Conservation (phyloP, 768 basidiomycete species). For the Pleurotus tuber-regium region DNA sequence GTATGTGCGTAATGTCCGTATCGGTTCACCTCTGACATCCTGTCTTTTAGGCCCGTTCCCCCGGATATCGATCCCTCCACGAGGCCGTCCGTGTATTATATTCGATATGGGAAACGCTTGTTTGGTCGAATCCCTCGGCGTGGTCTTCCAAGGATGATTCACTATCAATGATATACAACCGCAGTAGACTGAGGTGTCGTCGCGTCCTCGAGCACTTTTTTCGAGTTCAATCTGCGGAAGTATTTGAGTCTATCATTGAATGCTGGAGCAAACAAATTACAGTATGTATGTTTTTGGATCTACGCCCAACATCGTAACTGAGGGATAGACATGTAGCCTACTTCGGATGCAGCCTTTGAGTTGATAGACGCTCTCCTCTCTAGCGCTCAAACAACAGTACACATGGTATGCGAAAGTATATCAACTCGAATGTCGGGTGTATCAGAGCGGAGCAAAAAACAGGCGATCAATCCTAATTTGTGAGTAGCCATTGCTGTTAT, state of each 20-base stretch:
- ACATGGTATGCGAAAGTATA: constrained; percentile 87
- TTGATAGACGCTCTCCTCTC: constrained; percentile 80
- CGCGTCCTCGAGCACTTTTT: constrained; percentile 86
- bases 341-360: constrained; percentile 65
- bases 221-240: constrained; percentile 74
- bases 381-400: constrained; percentile 83
- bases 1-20: constrained; percentile 32
- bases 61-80: constrained; percentile 74
- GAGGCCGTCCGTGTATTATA: constrained; percentile 81
- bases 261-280: constrained; percentile 69
- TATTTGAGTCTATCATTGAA: constrained; percentile 79
- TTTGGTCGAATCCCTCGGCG: constrained; percentile 43
- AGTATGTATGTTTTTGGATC: constrained; percentile 34
- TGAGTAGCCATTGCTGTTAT: constrained; percentile 37
- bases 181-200: constrained; percentile 67
- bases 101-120: constrained; percentile 64
- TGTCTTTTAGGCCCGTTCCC: constrained; percentile 56
- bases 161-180: constrained; percentile 60
- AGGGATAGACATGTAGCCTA: constrained; percentile 32
- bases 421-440: constrained; percentile 51
- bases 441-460: constrained; percentile 59
- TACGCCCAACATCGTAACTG: background rate
- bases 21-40: background rate
- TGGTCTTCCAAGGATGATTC: constrained; percentile 66
- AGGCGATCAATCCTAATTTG: constrained; percentile 65